These are phyloP conservation scores for Cornus florida DNA, from an alignment of 148 eudicot species.

Conservation along the genomic window DNA sequence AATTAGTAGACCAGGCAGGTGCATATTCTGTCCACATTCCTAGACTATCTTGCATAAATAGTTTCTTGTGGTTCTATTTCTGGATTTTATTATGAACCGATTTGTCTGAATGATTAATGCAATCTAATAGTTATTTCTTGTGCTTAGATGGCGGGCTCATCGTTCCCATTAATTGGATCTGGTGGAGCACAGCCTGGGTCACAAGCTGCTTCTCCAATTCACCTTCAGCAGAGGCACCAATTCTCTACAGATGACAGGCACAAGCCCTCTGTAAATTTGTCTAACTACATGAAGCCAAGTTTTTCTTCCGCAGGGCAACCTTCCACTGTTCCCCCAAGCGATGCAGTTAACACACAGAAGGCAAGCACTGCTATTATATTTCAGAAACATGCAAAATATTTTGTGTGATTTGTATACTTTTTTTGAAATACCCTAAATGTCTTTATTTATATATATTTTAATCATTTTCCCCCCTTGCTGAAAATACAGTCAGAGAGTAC, in stretches of 20 bases:
- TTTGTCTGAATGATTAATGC: neutral
- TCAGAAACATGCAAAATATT: neutral
- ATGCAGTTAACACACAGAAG: constrained; percentile 48
- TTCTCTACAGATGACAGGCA: constrained; percentile 53
- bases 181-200: constrained; percentile 38
- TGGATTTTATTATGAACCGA: neutral
- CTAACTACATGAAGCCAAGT: constrained; percentile 52
- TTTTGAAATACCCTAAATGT: neutral
- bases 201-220: constrained; percentile 54
- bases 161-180: constrained; percentile 47
- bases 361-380: constrained; percentile 23
- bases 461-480: neutral
- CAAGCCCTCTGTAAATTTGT: constrained; percentile 42
- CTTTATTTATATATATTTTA: neutral
- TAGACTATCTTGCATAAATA: neutral
- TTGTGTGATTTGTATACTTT: neutral
- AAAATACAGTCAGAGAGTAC: constrained; percentile 53
- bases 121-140: neutral
- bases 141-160: constrained; percentile 22
- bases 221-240: constrained; percentile 48
- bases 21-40: neutral
- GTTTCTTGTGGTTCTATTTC: neutral
- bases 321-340: constrained; percentile 38
- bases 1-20: neutral
- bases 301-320: constrained; percentile 43